phyloP scores from a whole-genome alignment of 106 monocot species.

The Xerophyta viscosa region DNA sequence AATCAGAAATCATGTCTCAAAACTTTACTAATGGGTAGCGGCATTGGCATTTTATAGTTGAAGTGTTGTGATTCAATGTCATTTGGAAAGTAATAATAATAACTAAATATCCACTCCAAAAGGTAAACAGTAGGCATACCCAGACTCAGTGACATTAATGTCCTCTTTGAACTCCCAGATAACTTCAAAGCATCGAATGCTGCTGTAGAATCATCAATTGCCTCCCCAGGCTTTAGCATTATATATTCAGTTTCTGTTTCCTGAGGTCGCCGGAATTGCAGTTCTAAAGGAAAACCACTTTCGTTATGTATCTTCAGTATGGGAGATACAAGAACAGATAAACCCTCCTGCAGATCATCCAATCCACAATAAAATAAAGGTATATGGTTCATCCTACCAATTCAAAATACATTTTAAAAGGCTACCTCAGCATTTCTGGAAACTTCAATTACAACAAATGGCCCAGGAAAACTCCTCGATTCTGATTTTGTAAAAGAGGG shows the following conservation, averaged over 20 bases:
- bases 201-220: constrained; percentile 71
- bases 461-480: constrained; percentile 66
- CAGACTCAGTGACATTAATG: constrained; percentile 59
- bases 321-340: constrained; percentile 57
- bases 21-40: no score
- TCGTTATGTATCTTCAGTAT: constrained; percentile 67
- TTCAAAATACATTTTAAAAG: constrained; percentile 4
- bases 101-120: no score
- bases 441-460: constrained; percentile 65
- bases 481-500: constrained; percentile 38
- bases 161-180: constrained; percentile 51
- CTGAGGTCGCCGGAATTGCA: constrained; percentile 42
- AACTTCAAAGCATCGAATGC: constrained; percentile 58
- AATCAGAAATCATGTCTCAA: no score
- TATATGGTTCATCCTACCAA: no score
- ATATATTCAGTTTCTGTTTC: constrained; percentile 44
- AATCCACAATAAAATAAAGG: no score
- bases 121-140: no score
- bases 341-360: constrained; percentile 46
- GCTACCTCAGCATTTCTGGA: constrained; percentile 56
- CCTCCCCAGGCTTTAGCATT: constrained; percentile 40
- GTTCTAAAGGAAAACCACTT: constrained; percentile 57
- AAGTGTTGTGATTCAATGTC: no score
- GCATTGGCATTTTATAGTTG: no score
- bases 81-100: no score